phyloP scores from a whole-genome alignment of 1,284 basidiomycete species.

The Mycena citricolor region DNA sequence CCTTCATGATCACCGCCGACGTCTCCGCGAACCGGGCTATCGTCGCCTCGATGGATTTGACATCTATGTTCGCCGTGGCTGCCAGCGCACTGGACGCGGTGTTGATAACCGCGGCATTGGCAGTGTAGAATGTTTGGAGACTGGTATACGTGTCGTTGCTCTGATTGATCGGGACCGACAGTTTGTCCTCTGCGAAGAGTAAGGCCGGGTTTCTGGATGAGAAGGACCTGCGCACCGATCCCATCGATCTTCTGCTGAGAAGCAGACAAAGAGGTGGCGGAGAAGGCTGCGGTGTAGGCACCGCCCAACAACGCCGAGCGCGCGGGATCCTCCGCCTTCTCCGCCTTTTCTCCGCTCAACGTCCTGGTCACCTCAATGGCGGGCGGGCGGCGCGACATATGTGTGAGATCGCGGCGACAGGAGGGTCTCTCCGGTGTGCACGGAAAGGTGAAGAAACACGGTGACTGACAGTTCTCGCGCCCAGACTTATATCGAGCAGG shows the following conservation, averaged over 20 bases:
- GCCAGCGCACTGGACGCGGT: conserved; percentile 2
- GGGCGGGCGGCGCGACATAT: too few relatives aligned
- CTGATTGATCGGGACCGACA: not conserved
- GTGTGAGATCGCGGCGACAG: too few relatives aligned
- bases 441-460: too few relatives aligned
- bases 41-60: conserved; percentile 21
- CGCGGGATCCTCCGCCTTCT: not conserved
- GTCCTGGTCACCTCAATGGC: conserved; percentile 1
- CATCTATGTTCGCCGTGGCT: conserved; percentile 8
- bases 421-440: too few relatives aligned
- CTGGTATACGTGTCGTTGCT: conserved; percentile 6
- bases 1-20: conserved; percentile 26
- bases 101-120: conserved; percentile 2
- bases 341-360: not conserved
- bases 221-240: conserved; percentile 1
- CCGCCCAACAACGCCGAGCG: conserved; percentile 1
- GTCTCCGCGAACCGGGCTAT: conserved; percentile 27
- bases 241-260: conserved; percentile 8
- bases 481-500: too few relatives aligned
- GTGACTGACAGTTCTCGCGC: too few relatives aligned
- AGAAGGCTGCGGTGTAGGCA: conserved; percentile 4
- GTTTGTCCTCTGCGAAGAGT: conserved; percentile 3
- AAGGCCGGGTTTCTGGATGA: not conserved
- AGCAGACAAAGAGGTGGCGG: not conserved
- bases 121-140: conserved; percentile 8